Base-by-base conservation (phyloP, 495 filamentous ascomycete genomes). In the Choiromyces venosus region DNA sequence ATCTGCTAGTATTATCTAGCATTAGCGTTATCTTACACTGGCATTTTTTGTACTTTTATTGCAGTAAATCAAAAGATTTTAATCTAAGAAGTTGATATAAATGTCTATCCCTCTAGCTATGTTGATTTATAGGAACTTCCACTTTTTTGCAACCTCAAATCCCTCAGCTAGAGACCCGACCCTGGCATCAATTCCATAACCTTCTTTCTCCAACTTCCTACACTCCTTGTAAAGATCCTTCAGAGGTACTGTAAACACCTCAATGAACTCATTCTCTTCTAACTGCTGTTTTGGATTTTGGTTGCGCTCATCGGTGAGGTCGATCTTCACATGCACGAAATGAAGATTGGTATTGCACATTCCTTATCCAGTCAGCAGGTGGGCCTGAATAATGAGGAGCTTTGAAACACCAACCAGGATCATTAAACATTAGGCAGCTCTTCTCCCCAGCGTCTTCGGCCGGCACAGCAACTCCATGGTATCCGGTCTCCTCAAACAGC, bases 401-500 rank as follows among this genome's bases (percentile, higher is more conserved):
- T n/a, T 21, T 25, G 37, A 36, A 33, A 7, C 25, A 65, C 65
- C 72, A 29, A 78, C 76, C 79, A 66, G 79, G 79, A 42, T 81
- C 92, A 80, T 95, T 94, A 71, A 90, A 96, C 92, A 96, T 94
- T 29, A 96, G 82, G 38, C 90, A 88, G 71, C 90, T 92, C 12
- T 87, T 87, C 81, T 91, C 86, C 61, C 86, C 83, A 4, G 67
- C 71, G 82, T 81, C 71, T 71, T 77, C 70, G 7, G 70, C 74
- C 37, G 65, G 66, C 33, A 73, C 79, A 1, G 87, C 89, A 42
- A 88, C 85, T 25, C 91, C 93, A 39, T 92, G 87, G 81, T 95
- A 97, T 7, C 95, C 95, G 0, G 95, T 97, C 83, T 99, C 95
- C 82, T 99, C 95, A 76, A 88, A 93, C 73, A 99, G 85, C 80